Evolutionary conservation across 2,329 filamentous ascomycete genomes (phyloP).

Genomic region (Karstenula rhodostoma): DNA sequence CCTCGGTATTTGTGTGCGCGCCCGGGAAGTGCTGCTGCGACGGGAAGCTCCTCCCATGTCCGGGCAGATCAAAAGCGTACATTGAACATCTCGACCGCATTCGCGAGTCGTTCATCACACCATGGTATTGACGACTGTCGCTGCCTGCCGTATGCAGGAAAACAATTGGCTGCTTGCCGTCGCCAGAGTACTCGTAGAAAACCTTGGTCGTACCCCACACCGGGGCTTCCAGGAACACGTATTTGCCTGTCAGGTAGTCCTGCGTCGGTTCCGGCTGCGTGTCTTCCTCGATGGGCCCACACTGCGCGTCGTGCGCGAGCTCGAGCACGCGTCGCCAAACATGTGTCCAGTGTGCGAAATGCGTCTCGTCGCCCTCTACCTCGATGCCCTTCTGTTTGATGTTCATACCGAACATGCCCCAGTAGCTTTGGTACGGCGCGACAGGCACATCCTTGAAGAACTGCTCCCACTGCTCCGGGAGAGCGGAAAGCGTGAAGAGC

Average conservation of each 20-base stretch:
- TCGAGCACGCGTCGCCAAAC: slow-evolving; percentile 60
- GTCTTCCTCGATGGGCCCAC: slow-evolving; percentile 54
- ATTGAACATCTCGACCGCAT: slow-evolving; percentile 59
- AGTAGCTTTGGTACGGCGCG: slow-evolving; percentile 57
- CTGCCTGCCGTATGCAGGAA: slow-evolving; percentile 58
- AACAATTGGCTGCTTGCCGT: slow-evolving; percentile 56
- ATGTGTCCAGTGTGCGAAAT: slow-evolving; percentile 56
- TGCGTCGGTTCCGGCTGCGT: slow-evolving; percentile 46
- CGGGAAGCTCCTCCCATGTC: slow-evolving; percentile 59
- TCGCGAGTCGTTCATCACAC: slow-evolving; percentile 59
- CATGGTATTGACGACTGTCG: slow-evolving; percentile 60
- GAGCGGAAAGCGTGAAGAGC: slow-evolving; percentile 51
- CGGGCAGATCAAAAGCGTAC: slow-evolving; percentile 60
- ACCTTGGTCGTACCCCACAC: slow-evolving; percentile 60
- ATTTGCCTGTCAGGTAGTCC: slow-evolving; percentile 58
- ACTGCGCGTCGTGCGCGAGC: slow-evolving; percentile 57
- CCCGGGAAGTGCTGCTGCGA: slow-evolving; percentile 52
- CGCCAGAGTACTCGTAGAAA: slow-evolving; percentile 59
- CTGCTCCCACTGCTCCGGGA: slow-evolving; percentile 57
- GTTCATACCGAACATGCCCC: slow-evolving; percentile 58
- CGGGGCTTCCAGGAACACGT: slow-evolving; percentile 57
- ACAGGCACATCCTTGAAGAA: slow-evolving; percentile 55
- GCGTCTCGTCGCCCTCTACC: slow-evolving; percentile 56
- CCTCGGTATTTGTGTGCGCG: slow-evolving; percentile 59
- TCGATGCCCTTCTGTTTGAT: slow-evolving; percentile 59